phyloP scores from a whole-genome alignment of 495 filamentous ascomycete genomes.

The Bacidia gigantensis region DNA sequence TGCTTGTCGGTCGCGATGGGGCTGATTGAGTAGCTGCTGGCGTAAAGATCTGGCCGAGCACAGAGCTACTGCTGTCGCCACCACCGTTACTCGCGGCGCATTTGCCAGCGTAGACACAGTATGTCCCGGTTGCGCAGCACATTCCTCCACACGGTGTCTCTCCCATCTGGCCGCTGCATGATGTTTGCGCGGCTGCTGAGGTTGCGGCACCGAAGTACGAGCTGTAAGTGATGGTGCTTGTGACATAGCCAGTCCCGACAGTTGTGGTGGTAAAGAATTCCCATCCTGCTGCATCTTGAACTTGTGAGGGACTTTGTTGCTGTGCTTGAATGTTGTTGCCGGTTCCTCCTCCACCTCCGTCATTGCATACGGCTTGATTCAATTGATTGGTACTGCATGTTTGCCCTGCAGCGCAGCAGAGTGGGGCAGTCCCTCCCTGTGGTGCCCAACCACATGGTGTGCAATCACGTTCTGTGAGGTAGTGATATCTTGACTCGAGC shows the following conservation, averaged over 20 bases:
- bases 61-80: slow-evolving; percentile 27
- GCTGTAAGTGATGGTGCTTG: slow-evolving; percentile 54
- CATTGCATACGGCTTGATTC: slow-evolving; percentile 41
- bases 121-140: slow-evolving; percentile 62
- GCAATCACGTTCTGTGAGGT: slow-evolving; percentile 39
- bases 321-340: slow-evolving; percentile 15
- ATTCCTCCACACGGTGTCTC: slow-evolving; percentile 55
- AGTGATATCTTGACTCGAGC: slow-evolving; percentile 25
- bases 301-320: slow-evolving; percentile 9
- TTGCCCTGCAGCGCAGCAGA: slow-evolving; percentile 50
- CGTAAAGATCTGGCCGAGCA: slow-evolving; percentile 16
- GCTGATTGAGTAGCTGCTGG: slow-evolving; percentile 26
- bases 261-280: slow-evolving; percentile 59
- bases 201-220: slow-evolving; percentile 26
- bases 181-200: slow-evolving; percentile 27
- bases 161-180: slow-evolving; percentile 45
- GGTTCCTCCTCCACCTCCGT: slow-evolving; percentile 21
- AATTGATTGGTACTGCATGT: slow-evolving; percentile 48
- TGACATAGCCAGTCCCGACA: slow-evolving; percentile 49
- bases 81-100: slow-evolving; percentile 28
- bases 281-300: slow-evolving; percentile 28
- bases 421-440: slow-evolving; percentile 29
- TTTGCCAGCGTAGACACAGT: slow-evolving; percentile 40
- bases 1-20: slow-evolving; percentile 59
- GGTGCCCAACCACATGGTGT: slow-evolving; percentile 46